Percentiles rank a stretch among this genome's conserved stretches.
Evolutionary conservation across 2,329 filamentous ascomycete genomes (phyloP).

Genomic region (Xylariaceae sp.): DNA sequence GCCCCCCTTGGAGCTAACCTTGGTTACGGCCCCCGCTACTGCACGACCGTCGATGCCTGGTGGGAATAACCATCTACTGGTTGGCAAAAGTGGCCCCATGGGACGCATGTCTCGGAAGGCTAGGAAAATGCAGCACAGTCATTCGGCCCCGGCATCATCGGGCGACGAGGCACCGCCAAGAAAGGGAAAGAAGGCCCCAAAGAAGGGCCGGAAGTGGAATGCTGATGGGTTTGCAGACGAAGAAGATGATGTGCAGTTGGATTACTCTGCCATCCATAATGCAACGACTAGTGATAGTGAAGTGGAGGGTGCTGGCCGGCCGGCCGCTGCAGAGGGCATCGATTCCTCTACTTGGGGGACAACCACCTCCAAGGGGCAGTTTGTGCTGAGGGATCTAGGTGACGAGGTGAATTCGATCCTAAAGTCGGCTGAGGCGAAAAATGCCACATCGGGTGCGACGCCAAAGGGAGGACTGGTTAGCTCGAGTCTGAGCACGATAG

Average conservation of each 20-base stretch:
- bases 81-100: constrained; percentile 69
- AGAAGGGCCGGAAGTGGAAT: constrained; percentile 90
- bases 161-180: constrained; percentile 70
- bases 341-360: constrained; percentile 80
- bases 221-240: constrained; percentile 84
- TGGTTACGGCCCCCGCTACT: constrained; percentile 64
- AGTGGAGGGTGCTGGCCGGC: constrained; percentile 45
- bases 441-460: constrained; percentile 43
- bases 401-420: constrained; percentile 91
- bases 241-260: constrained; percentile 72
- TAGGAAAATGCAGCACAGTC: constrained; percentile 64
- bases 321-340: constrained; percentile 66
- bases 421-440: constrained; percentile 68
- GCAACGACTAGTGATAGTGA: constrained; percentile 51
- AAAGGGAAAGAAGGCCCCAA: constrained; percentile 60
- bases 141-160: constrained; percentile 66
- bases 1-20: constrained; percentile 64
- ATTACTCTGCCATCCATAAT: constrained; percentile 71
- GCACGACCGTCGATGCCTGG: constrained; percentile 76
- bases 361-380: constrained; percentile 81
- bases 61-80: constrained; percentile 60
- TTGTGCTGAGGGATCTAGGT: constrained; percentile 87
- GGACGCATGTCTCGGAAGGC: constrained; percentile 77
- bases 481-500: constrained; percentile 75
- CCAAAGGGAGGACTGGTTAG: constrained; percentile 65